Evolutionary conservation across 176 grass and related monocot species (phyloP), one percentile per base, ranked within the genome.

Genomic region (Eleusine indica): DNA sequence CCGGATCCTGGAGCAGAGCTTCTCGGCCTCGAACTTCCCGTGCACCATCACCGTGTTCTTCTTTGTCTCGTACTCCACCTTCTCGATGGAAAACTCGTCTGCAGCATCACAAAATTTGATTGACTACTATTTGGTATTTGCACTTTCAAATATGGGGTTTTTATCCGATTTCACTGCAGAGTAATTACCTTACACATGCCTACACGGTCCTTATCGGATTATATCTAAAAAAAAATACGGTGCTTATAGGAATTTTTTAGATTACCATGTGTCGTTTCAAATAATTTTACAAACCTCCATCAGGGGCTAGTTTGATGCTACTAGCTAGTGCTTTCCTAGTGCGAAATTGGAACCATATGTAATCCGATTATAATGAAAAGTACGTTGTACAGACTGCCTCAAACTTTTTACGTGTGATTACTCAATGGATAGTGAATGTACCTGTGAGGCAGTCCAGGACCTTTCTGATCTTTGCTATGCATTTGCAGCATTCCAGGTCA

Each of bases 1-100:
- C n/a, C 64, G 62, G 63, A 89, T 30, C 87, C 32, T 69, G 70
- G 22, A 70, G 82, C 11, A 9, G 39, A 89, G 77, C 71, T 75
- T 70, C 1, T 76, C 52, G 0, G 82, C 9, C 43, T 80, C 71
- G 17, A 85, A 89, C 18, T 85, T 80, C 2, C 87, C 76, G 12
- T 71, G 77, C 32, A 89, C 77, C 46, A 85, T 47, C n/a, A 89
- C 82, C 41, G 2, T 43, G 51, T 75, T 75, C 1, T 10, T 11
- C 82, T 89, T 89, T 2, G 53, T 71, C 0, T 89, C 87, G 42
- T 62, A 89, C 52, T 89, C 87, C 25, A 43, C 46, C 70, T 80
- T 85, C 43, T 89, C 82, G 82, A 89, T 85, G 43, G n/a, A 75
- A 19, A 25, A 89, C 17, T 80, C 76, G 30, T 37, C 87, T 89